phyloP scores from a whole-genome alignment of 768 basidiomycete genomes.

The Pholiota molesta region DNA sequence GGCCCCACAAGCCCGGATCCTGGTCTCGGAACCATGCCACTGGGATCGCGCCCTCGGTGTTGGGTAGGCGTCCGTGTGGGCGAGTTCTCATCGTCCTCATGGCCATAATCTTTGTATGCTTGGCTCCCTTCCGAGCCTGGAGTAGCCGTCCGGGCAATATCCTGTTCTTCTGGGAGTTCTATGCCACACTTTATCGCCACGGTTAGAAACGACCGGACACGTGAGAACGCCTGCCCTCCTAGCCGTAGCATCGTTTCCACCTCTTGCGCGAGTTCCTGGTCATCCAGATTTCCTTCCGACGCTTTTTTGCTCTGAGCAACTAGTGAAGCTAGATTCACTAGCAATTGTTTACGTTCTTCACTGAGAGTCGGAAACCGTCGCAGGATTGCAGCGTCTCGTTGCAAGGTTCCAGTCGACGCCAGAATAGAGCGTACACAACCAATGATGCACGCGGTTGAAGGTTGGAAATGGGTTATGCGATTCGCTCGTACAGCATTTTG shows the following conservation, averaged over 20 bases:
- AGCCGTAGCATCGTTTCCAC: constrained; percentile 79
- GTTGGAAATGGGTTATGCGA: constrained; percentile 84
- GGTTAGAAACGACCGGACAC: constrained; percentile 78
- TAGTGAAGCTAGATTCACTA: constrained; percentile 78
- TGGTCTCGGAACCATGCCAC: constrained; percentile 18
- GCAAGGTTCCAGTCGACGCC: constrained; percentile 79
- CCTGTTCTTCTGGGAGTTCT: constrained; percentile 58
- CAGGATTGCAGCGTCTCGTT: constrained; percentile 78
- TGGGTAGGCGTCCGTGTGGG: constrained; percentile 39
- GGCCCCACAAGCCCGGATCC: constrained; percentile 27
- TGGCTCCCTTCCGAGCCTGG: constrained; percentile 21
- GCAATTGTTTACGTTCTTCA: constrained; percentile 79
- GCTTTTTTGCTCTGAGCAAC: constrained; percentile 80
- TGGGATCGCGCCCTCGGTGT: constrained; percentile 29
- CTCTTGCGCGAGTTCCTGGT: constrained; percentile 53
- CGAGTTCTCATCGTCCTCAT: constrained; percentile 28
- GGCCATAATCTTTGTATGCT: constrained; percentile 21
- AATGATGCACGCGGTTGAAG: constrained; percentile 93
- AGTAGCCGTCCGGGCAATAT: constrained; percentile 31
- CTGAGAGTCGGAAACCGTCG: constrained; percentile 66
- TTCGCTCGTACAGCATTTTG: constrained; percentile 83
- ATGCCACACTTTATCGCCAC: constrained; percentile 77
- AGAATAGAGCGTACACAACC: constrained; percentile 90
- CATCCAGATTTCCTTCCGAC: constrained; percentile 51
- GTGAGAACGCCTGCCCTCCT: constrained; percentile 79